A percentile compares a stretch with the other conserved stretches of the same genome.
Conservation (phyloP, 768 basidiomycete species). For the Postia placenta region DNA sequence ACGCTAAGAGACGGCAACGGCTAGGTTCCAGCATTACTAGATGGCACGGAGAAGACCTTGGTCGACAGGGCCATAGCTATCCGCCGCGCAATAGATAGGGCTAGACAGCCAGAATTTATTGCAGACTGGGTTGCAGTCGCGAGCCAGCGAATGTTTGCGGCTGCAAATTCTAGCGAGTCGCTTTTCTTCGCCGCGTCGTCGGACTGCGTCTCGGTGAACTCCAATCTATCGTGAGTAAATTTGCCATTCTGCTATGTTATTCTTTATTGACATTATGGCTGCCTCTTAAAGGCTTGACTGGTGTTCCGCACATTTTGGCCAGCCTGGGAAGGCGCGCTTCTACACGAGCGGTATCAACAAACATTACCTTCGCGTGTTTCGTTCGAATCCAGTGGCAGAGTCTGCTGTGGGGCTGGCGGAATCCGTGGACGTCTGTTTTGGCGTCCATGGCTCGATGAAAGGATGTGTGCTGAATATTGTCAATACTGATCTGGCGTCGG, state of each 20-base stretch:
- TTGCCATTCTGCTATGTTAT: not conserved
- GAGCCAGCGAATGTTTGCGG: slow-evolving; percentile 6
- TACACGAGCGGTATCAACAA: slow-evolving; percentile 6
- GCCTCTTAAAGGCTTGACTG: slow-evolving; percentile 8
- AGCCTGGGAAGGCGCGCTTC: not conserved
- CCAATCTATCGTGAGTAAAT: slow-evolving; percentile 8
- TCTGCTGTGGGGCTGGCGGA: not conserved
- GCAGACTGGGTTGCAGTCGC: slow-evolving; percentile 12
- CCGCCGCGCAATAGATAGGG: slow-evolving; percentile 1
- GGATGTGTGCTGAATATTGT: not conserved
- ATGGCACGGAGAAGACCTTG: not conserved
- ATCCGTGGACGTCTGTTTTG: slow-evolving; percentile 7
- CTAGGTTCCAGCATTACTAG: not conserved
- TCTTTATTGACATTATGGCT: too few species aligned
- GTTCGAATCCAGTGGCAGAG: slow-evolving; percentile 3
- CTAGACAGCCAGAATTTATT: slow-evolving; percentile 5
- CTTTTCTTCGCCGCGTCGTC: slow-evolving; percentile 7
- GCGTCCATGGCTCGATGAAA: not conserved
- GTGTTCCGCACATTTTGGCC: slow-evolving; percentile 11
- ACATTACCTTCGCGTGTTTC: slow-evolving; percentile 9
- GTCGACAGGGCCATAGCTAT: not conserved
- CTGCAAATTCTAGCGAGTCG: slow-evolving; percentile 4
- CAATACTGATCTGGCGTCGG: not conserved
- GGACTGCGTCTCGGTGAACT: slow-evolving; percentile 9
- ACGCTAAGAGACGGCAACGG: too few species aligned